Conservation (phyloP, 2,329 filamentous ascomycete genomes). For the Trichocomaceae sp. region DNA sequence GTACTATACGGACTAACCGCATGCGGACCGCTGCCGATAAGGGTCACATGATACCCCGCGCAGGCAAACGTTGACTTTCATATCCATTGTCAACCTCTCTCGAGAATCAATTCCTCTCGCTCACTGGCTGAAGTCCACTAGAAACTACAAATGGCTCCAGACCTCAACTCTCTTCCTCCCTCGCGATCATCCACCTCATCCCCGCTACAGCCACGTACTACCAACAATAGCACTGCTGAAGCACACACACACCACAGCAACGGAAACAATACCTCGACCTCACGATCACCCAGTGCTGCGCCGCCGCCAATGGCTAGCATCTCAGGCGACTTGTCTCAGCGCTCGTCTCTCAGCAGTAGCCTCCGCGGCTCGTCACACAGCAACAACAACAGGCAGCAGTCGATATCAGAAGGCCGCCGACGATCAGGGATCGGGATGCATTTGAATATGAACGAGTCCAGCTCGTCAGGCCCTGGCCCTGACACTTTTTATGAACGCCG, state of each 20-base stretch:
- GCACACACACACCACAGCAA: constrained; percentile 27
- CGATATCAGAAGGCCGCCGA: constrained; percentile 38
- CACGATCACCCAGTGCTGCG: constrained; percentile 52
- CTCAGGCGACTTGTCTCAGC: constrained; percentile 59
- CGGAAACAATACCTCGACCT: constrained; percentile 32
- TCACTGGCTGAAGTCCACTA: background rate
- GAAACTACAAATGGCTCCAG: constrained; percentile 59
- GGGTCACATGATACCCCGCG: constrained; percentile 14
- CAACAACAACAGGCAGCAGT: constrained; percentile 28
- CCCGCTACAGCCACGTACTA: constrained; percentile 28
- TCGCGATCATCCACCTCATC: constrained; percentile 44
- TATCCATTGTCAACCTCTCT: background rate
- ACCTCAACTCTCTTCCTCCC: constrained; percentile 63
- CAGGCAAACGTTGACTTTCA: background rate
- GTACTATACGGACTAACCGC: background rate
- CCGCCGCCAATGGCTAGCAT: constrained; percentile 62
- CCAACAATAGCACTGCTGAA: constrained; percentile 29
- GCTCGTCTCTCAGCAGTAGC: constrained; percentile 26
- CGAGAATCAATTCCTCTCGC: background rate
- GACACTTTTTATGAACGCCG: constrained; percentile 34
- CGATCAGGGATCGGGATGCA: constrained; percentile 37
- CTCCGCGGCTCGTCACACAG: constrained; percentile 24
- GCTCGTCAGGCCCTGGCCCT: constrained; percentile 24
- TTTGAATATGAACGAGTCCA: constrained; percentile 35
- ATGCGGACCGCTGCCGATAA: background rate